Conservation (phyloP, 1,284 basidiomycete species). For the Coniferiporia sulphurascens region DNA sequence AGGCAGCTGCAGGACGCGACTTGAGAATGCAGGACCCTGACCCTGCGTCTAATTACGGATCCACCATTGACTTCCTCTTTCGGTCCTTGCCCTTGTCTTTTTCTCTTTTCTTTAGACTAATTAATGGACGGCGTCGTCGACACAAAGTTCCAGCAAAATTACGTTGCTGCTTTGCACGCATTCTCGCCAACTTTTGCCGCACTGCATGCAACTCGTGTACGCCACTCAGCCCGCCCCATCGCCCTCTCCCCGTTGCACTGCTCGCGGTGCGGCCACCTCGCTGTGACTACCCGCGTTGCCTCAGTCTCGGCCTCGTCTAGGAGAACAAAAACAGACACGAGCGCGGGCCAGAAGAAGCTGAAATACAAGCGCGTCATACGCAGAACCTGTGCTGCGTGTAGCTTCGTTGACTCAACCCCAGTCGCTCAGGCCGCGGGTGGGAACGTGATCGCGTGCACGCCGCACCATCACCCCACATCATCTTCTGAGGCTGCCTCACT, state of each 20-base stretch:
- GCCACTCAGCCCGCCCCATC: conserved; percentile 27
- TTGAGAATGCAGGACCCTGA: not conserved
- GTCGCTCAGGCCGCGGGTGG: not conserved
- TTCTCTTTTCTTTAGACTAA: not conserved
- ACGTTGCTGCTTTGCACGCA: conserved; percentile 25
- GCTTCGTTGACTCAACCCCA: not conserved
- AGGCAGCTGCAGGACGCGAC: not conserved
- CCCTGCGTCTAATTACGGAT: not conserved
- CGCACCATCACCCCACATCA: not conserved
- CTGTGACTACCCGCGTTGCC: conserved; percentile 25
- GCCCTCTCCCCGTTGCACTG: conserved; percentile 36
- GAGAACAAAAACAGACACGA: conserved; percentile 6
- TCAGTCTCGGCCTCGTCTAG: not conserved
- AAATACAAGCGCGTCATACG: not conserved
- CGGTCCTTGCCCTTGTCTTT: not conserved
- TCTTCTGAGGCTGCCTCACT: not conserved
- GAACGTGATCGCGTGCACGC: not conserved
- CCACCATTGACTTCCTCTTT: not conserved
- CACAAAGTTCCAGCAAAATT: conserved; percentile 5
- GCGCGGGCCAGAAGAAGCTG: not conserved
- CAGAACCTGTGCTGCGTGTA: conserved; percentile 5
- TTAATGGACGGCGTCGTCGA: not conserved
- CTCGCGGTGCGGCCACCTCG: conserved; percentile 45
- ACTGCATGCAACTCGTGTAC: conserved; percentile 45
- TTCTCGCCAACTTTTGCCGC: conserved; percentile 55